Evolutionary conservation across 2,329 filamentous ascomycete genomes (phyloP), one percentile per base, ranked within the genome.

Genomic region (Sporothrix variecibatus): DNA sequence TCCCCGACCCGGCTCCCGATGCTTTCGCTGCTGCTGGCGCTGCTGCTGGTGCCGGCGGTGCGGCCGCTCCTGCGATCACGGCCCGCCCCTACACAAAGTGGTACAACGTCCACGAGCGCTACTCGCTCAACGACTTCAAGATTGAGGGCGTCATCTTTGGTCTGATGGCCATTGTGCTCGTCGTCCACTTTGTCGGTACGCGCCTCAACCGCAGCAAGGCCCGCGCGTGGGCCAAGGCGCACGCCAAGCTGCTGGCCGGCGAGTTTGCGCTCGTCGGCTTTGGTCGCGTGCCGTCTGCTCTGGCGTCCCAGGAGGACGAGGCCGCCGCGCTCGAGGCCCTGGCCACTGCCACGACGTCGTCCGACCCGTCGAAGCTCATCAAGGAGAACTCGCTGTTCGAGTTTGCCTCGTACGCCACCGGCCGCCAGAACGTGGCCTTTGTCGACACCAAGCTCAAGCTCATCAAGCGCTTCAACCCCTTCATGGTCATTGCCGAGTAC

Each of bases 31-130:
- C 85, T 17, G 58, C 72, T 3, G 71, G 69, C 83, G 86, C 75
- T 83, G 86, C 76, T 75, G 83, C 82, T 49, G 83, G 83, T 58
- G 56, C 51, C 3, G 56, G 20, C 23, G 62, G 62, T 46, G 62
- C 62, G n/a, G 82, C 83, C 68, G 78, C 80, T 43, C 86, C 87
- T 75, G 85, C 85, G 62, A 82, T 84, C 65, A 86, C 87, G 62
- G 83, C 81, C 60, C 85, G 86, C 34, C 93, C 93, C 17, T 98
- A 92, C 83, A 97, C 94, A 71, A 94, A 94, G 86, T 99, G 96
- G 96, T 99, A 98, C 85, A 94, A 94, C 73, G 87, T 98, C 76
- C 96, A 97, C 88, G 95, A 98, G 88, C 94, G 96, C 80, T 91
- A 95, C 80, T 91, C 91, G 34, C 85, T 92, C 75, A 88, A 87